Base-by-base conservation (phyloP, 352 stramenopile species). In the Lagenidium giganteum region DNA sequence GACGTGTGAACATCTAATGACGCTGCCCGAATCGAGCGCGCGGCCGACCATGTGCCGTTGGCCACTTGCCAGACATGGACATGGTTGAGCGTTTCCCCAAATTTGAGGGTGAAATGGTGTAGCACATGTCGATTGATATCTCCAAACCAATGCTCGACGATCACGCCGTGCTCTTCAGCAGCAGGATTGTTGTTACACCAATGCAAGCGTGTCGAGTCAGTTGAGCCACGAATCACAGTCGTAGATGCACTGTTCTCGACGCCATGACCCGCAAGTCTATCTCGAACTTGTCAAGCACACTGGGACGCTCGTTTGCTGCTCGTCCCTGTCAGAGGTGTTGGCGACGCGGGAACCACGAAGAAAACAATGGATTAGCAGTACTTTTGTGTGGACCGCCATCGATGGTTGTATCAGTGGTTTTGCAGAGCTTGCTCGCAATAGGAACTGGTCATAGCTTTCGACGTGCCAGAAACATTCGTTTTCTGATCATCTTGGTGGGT, bases 161-260 rank as follows among this genome's bases (percentile, higher is more conserved):
- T 0, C 67, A 83, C 46, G 47, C 80, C 5, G 55, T 72, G 4
- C 46, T 87, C n/a, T 47, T 83, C 20, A 57, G 61, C 20, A 60
- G 63, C 9, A 68, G 71, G 22, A 73, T 84, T 34, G 67, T 65
- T 2, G 51, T 81, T 44, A 81, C 71, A 0, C 67, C 71, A 0
- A 79, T 84, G 63, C 51, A 67, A 2, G 68, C 3, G 49, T 80
- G 8, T 54, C 70, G 1, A 83, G 80, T 42, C 62, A 60, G 29
- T 16, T 77, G 2, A 44, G 67, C 42, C 51, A 70, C 36, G 51
- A 66, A 1, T n/a, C 39, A 6, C n/a, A n/a, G n/a, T 5, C 23
- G 9, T 17, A 21, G 78, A 12, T 57, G 51, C 0, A 59, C 63
- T 5, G 51, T 72, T 33, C 24, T 75, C 6, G 31, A 66, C 11